Percentiles rank a stretch among this genome's conserved stretches.
phyloP scores from a whole-genome alignment of 2,329 filamentous ascomycete genomes.

The Fusarium anthophilum region DNA sequence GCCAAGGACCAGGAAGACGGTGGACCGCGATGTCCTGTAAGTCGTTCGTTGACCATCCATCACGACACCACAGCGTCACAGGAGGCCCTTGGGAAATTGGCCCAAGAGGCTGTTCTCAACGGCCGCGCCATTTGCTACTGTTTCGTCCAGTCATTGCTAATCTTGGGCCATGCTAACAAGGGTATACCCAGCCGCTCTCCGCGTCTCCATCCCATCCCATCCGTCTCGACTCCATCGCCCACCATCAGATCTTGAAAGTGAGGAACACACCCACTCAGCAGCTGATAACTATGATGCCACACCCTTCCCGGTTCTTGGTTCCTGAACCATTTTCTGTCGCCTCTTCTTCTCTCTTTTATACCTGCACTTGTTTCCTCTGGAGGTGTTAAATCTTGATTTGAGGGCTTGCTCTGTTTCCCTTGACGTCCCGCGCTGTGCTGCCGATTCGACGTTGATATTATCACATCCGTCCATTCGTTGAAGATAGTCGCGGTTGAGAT shows the following conservation, averaged over 20 bases:
- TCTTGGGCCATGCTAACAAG: constrained; percentile 21
- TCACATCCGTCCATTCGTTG: neutral
- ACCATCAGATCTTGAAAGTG: constrained; percentile 37
- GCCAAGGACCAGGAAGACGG: constrained; percentile 21
- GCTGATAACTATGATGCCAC: constrained; percentile 31
- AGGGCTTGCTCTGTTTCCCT: constrained; percentile 24
- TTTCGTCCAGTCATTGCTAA: constrained; percentile 38
- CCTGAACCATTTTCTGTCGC: constrained; percentile 3
- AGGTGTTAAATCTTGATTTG: constrained; percentile 10
- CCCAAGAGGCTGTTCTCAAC: constrained; percentile 30
- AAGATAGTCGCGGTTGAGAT: constrained; percentile 6
- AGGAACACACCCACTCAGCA: constrained; percentile 17
- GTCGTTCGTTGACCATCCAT: constrained; percentile 33
- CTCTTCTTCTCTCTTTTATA: constrained; percentile 8
- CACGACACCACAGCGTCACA: constrained; percentile 41
- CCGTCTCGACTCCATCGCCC: constrained; percentile 20
- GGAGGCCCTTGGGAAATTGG: constrained; percentile 41
- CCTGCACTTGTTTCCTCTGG: constrained; percentile 9
- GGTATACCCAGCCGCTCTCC: constrained; percentile 36
- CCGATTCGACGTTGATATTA: constrained; percentile 26
- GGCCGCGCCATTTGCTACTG: constrained; percentile 34
- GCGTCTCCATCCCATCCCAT: constrained; percentile 28
- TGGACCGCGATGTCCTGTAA: constrained; percentile 37
- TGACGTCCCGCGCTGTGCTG: constrained; percentile 27
- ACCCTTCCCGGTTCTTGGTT: constrained; percentile 17